Evolutionary conservation across 2,329 filamentous ascomycete species (phyloP), one percentile per base, ranked within the genome.

Genomic region (Diplodia corticola): DNA sequence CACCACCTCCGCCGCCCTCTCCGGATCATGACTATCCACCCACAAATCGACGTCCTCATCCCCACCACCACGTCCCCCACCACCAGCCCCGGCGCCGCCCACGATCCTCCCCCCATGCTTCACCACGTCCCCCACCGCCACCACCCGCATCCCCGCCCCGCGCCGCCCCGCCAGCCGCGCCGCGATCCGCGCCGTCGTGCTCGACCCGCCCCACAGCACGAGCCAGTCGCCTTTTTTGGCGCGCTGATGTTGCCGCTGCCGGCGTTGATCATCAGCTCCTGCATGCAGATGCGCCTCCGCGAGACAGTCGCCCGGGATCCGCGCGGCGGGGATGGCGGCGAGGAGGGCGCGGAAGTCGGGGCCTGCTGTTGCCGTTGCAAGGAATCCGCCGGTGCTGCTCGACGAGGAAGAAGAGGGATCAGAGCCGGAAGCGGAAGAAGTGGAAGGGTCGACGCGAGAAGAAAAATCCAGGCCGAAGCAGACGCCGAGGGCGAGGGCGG

Each of bases 201-300:
- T 89, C 20, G 40, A 46, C 7, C 75, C 90, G 66, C 90, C 90
- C 90, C 90, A 93, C 54, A 93, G 86, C 1, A 86, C 87, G 46
- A 93, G 77, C 85, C 89, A 92, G 67, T 93, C 90, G 0, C 88
- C 89, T n/a, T n/a, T n/a, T n/a, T n/a, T n/a, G 0, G 77, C 70
- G 49, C 80, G 79, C 0, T 69, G 5, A 89, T 85, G 0, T 83
- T 82, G 0, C n/a, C n/a, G n/a, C n/a, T n/a, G n/a, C n/a, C n/a
- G n/a, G n/a, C n/a, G n/a, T n/a, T n/a, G n/a, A n/a, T n/a, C n/a
- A n/a, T n/a, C n/a, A n/a, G n/a, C n/a, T n/a, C n/a, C n/a, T n/a
- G n/a, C n/a, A n/a, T n/a, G n/a, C n/a, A n/a, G n/a, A n/a, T 90
- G 81, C 65, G 87, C 89, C 73, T 92, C 90, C 4, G 81, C 73